Evolutionary conservation across 106 monocot genomes (phyloP).

Genomic region (Triglochin maritima): DNA sequence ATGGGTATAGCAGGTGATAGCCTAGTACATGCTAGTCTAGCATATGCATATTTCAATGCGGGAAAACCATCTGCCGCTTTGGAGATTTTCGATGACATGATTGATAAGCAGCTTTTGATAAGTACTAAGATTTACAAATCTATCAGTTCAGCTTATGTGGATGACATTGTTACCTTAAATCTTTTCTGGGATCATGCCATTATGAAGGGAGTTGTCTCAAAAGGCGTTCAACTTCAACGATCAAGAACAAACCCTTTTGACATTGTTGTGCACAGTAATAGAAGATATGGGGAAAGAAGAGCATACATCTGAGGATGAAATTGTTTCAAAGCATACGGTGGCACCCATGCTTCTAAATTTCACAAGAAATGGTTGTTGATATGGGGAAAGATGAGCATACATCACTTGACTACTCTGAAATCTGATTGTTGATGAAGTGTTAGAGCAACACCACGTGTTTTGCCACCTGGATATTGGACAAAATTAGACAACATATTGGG

Average conservation of each 20-base stretch:
- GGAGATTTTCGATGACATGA: slow-evolving; percentile 62
- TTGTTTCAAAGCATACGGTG: not conserved
- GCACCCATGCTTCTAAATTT: not conserved
- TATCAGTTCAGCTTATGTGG: slow-evolving; percentile 47
- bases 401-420: not conserved
- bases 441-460: too few species aligned
- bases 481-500: too few species aligned
- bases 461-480: too few species aligned
- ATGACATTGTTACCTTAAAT: slow-evolving; percentile 30
- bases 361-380: not conserved
- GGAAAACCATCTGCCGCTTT: slow-evolving; percentile 42
- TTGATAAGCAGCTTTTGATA: slow-evolving; percentile 33
- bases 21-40: slow-evolving; percentile 47
- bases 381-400: not conserved
- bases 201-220: slow-evolving; percentile 61
- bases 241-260: not conserved
- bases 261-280: not conserved
- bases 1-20: slow-evolving; percentile 48
- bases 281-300: not conserved
- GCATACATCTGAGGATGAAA: not conserved
- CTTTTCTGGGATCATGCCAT: slow-evolving; percentile 49
- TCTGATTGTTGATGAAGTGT: not conserved
- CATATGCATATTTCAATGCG: slow-evolving; percentile 49
- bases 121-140: slow-evolving; percentile 55
- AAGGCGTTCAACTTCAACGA: not conserved